These are phyloP conservation scores for Gremmenia infestans DNA, from an alignment of 2,329 filamentous ascomycete genomes.

Conservation along the genomic window DNA sequence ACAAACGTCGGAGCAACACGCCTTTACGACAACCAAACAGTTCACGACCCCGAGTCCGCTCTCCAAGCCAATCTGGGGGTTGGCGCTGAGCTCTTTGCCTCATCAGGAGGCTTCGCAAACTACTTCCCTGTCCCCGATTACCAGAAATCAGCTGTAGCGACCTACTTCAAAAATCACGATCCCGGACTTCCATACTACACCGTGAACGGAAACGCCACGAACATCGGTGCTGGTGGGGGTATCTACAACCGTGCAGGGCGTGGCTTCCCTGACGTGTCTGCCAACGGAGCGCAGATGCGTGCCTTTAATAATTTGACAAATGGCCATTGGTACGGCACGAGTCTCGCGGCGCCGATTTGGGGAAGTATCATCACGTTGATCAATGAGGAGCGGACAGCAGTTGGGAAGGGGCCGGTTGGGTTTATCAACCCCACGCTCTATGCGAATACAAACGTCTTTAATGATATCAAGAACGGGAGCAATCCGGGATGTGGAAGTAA, in stretches of 20 bases:
- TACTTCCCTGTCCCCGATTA: conserved; percentile 44
- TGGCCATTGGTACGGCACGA: conserved; percentile 45
- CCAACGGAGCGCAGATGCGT: conserved; percentile 36
- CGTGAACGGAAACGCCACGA: conserved; percentile 10
- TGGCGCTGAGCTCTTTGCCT: conserved; percentile 59
- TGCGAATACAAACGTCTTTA: conserved; percentile 25
- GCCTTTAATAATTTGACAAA: conserved; percentile 39
- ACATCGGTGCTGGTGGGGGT: conserved; percentile 37
- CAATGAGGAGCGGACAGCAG: conserved; percentile 34
- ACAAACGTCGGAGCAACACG: conserved; percentile 49
- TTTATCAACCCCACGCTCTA: conserved; percentile 36
- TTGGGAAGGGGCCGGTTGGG: conserved; percentile 33
- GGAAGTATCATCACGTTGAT: conserved; percentile 40
- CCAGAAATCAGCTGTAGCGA: conserved; percentile 33
- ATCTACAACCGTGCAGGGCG: conserved; percentile 41
- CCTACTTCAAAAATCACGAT: conserved; percentile 24
- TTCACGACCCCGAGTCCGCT: conserved; percentile 37
- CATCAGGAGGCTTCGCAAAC: conserved; percentile 66
- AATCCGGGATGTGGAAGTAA: conserved; percentile 31
- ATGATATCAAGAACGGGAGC: conserved; percentile 31
- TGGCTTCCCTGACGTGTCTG: conserved; percentile 45
- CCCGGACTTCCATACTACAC: conserved; percentile 20
- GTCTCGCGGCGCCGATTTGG: conserved; percentile 38
- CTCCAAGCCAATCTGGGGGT: conserved; percentile 28
- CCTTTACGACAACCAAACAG: conserved; percentile 34